These are phyloP conservation scores for Musa acuminata DNA, from an alignment of 176 grass and related monocot species.

Conservation along the genomic window DNA sequence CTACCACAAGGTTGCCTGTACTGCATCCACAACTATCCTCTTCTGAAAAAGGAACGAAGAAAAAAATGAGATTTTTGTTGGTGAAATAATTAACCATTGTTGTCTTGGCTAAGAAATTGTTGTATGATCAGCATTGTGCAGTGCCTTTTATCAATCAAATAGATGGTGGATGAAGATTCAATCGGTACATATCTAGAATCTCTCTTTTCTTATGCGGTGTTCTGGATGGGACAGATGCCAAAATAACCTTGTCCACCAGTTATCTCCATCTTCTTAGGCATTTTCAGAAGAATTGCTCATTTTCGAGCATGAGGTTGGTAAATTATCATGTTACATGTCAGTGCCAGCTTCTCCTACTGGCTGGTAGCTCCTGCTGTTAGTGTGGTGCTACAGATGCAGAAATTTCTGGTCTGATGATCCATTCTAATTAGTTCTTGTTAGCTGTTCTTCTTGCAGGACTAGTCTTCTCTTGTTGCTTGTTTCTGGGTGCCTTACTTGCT, in stretches of 20 bases:
- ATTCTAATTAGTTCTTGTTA: conserved; percentile 25
- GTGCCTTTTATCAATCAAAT: background rate
- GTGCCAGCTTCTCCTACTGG: background rate
- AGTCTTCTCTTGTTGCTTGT: conserved; percentile 25
- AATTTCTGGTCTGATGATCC: background rate
- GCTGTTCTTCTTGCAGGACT: background rate
- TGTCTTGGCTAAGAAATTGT: background rate
- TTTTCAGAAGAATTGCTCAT: conserved; percentile 1
- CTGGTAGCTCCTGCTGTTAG: background rate
- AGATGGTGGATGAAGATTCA: background rate
- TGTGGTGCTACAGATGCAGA: background rate
- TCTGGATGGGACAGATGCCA: background rate
- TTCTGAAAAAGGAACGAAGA: background rate
- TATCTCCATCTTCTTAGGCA: background rate
- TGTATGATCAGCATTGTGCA: background rate
- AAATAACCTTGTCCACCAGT: background rate
- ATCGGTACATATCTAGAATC: background rate
- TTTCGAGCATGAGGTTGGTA: background rate
- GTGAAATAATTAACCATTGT: background rate
- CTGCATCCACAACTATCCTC: background rate
- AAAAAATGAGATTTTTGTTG: background rate
- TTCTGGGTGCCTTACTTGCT: conserved; percentile 38
- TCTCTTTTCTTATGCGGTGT: background rate
- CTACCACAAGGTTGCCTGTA: too few species aligned
- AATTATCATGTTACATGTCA: background rate